phyloP scores from a whole-genome alignment of 495 filamentous ascomycete species.

The Aspergillus campestris region DNA sequence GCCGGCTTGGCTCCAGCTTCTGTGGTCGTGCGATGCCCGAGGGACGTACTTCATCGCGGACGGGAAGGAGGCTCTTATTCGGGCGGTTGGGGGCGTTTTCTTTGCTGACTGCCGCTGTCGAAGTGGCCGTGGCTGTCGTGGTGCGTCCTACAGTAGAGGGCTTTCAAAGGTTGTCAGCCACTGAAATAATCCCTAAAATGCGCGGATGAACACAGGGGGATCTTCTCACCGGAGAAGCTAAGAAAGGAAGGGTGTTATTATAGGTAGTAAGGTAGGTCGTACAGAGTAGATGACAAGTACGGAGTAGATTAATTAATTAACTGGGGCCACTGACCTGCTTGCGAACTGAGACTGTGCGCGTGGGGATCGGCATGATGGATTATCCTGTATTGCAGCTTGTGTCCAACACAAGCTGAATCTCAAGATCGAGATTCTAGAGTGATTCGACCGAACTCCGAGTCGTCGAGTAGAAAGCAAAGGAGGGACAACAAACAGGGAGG shows the following conservation, averaged over 20 bases:
- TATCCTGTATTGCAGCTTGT: background rate
- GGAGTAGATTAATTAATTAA: background rate
- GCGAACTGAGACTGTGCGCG: constrained; percentile 28
- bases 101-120: constrained; percentile 5
- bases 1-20: constrained; percentile 3
- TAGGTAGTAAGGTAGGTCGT: background rate
- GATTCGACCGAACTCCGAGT: no score
- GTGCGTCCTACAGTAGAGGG: constrained; percentile 21
- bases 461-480: no score
- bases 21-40: background rate
- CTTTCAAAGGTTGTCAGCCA: constrained; percentile 15
- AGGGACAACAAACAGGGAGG: no score
- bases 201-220: no score
- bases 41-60: constrained; percentile 6
- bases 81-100: constrained; percentile 4
- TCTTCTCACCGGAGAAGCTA: no score
- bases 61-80: constrained; percentile 9
- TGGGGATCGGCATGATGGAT: constrained; percentile 34
- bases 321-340: constrained; percentile 22
- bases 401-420: background rate
- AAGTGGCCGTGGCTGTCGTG: constrained; percentile 10
- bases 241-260: background rate
- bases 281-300: background rate
- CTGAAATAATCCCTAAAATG: background rate
- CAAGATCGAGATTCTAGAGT: no score